phyloP scores from a whole-genome alignment of 495 filamentous ascomycete genomes.

The Penicillium steckii region DNA sequence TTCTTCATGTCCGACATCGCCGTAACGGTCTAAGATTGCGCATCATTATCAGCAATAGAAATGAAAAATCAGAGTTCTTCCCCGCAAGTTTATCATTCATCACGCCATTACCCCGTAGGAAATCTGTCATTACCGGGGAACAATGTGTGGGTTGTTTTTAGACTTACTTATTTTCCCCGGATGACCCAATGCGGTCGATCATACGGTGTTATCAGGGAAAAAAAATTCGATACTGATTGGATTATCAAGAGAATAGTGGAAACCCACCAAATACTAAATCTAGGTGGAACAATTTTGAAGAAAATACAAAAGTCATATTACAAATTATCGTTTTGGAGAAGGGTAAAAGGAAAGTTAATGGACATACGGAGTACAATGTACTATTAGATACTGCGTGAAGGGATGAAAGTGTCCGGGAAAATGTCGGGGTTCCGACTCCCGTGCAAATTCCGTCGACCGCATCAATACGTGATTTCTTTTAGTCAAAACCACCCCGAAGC shows the following conservation, averaged over 20 bases:
- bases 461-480: neutral
- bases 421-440: neutral
- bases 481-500: neutral
- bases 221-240: neutral
- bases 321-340: too few species aligned
- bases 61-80: neutral
- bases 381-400: too few species aligned
- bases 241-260: neutral
- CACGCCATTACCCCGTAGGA: neutral
- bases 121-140: neutral
- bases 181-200: neutral
- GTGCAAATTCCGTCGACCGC: neutral
- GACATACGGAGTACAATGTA: neutral
- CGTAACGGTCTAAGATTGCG: neutral
- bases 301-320: too few species aligned
- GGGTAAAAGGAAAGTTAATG: neutral
- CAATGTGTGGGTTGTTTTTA: neutral
- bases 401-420: neutral
- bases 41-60: neutral
- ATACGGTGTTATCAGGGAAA: conserved; percentile 1
- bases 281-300: too few species aligned
- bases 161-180: neutral
- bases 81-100: neutral
- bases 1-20: conserved; percentile 12
- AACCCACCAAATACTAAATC: neutral